These are phyloP conservation scores for Triticum urartu DNA, from an alignment of 176 grass and related monocot species.

Conservation along the genomic window DNA sequence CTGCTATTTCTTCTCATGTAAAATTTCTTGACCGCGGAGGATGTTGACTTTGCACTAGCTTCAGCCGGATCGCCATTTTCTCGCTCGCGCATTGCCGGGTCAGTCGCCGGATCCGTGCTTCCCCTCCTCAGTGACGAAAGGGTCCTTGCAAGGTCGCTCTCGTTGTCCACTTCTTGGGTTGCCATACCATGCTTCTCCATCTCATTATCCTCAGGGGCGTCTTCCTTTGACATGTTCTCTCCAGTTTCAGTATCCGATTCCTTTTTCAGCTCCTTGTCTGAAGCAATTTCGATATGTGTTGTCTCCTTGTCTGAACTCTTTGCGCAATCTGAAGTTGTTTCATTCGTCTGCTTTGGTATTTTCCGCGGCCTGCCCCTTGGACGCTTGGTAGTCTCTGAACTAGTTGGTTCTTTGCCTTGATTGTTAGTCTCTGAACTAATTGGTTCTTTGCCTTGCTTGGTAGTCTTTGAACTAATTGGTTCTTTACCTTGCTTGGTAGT, in stretches of 20 bases:
- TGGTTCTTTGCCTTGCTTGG: background rate
- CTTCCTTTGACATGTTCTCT: background rate
- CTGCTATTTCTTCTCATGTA: constrained; percentile 43
- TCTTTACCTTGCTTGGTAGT: background rate
- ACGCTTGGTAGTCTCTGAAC: background rate
- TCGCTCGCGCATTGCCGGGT: background rate
- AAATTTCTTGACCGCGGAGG: constrained; percentile 30
- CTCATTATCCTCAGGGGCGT: background rate
- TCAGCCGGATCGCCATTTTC: constrained; percentile 13
- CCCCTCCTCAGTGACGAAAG: background rate
- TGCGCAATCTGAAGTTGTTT: background rate
- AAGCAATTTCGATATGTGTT: background rate
- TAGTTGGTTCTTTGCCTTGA: background rate
- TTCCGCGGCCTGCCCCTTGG: constrained; percentile 32
- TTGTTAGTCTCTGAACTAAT: background rate
- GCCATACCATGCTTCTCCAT: background rate
- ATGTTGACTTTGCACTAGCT: background rate
- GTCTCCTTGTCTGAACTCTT: background rate
- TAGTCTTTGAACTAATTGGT: background rate
- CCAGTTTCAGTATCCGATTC: background rate
- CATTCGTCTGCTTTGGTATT: constrained; percentile 18
- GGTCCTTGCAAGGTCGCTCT: background rate
- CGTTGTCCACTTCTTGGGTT: constrained; percentile 19
- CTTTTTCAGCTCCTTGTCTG: background rate
- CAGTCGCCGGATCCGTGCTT: background rate